Evolutionary conservation across 2,329 filamentous ascomycete species (phyloP).

Genomic region (Xylariaceae sp.): DNA sequence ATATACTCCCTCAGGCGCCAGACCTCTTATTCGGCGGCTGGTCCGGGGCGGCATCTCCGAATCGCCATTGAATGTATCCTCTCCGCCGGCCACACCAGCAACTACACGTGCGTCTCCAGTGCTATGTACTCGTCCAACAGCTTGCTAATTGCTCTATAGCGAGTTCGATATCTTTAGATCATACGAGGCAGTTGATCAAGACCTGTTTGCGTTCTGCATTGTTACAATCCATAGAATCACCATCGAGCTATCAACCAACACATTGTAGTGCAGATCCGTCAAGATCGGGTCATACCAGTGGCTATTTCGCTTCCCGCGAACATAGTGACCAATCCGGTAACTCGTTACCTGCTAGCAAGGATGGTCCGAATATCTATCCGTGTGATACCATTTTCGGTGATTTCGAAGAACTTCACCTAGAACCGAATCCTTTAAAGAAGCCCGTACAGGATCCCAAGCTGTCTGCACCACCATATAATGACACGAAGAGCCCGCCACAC

Average conservation of each 20-base stretch:
- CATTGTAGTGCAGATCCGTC: slow-evolving; percentile 9
- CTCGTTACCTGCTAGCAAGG: slow-evolving; percentile 20
- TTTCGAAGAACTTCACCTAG: slow-evolving; percentile 32
- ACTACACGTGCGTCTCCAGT: slow-evolving; percentile 21
- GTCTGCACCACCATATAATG: slow-evolving; percentile 44
- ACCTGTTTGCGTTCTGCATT: slow-evolving; percentile 39
- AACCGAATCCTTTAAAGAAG: slow-evolving; percentile 30
- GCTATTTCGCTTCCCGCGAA: slow-evolving; percentile 16
- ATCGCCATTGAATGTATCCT: slow-evolving; percentile 13
- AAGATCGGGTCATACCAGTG: slow-evolving; percentile 18
- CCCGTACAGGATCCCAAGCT: slow-evolving; percentile 31
- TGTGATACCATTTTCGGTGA: slow-evolving; percentile 35
- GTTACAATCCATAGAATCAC: slow-evolving; percentile 23
- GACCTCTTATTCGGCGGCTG: slow-evolving; percentile 20
- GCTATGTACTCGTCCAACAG: neutral
- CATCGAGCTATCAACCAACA: slow-evolving; percentile 8
- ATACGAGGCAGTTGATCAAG: slow-evolving; percentile 50
- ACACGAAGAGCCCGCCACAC: slow-evolving; percentile 26
- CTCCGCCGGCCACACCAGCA: slow-evolving; percentile 14
- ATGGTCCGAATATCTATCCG: slow-evolving; percentile 19
- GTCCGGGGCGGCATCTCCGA: slow-evolving; percentile 10
- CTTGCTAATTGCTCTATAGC: slow-evolving; percentile 16
- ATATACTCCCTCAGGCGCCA: slow-evolving; percentile 20
- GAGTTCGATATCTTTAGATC: slow-evolving; percentile 51
- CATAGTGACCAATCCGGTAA: slow-evolving; percentile 17